These are phyloP conservation scores for Paramyrothecium roridum DNA, from an alignment of 2,329 filamentous ascomycete species.

Conservation along the genomic window DNA sequence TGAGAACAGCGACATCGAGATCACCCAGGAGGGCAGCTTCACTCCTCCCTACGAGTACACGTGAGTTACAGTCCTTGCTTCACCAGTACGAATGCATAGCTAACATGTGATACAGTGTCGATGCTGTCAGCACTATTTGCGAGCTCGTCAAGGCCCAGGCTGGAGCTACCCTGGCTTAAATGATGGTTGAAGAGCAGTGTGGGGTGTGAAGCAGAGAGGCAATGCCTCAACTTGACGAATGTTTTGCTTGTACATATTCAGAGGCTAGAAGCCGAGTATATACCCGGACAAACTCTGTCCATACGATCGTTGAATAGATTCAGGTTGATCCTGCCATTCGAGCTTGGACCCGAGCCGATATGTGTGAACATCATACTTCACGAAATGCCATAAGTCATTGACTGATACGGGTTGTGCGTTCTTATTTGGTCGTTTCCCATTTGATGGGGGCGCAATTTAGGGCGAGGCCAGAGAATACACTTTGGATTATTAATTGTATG, in stretches of 20 bases:
- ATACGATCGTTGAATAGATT: neutral
- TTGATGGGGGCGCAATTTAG: no score
- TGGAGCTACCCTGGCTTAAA: conserved; percentile 7
- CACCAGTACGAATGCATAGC: conserved; percentile 1
- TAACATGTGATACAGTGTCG: conserved; percentile 34
- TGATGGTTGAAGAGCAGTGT: neutral
- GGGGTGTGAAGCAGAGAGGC: neutral
- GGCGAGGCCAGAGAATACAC: no score
- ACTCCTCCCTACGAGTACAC: conserved; percentile 29
- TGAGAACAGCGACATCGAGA: conserved; percentile 27
- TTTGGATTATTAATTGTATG: no score
- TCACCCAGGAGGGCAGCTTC: conserved; percentile 27
- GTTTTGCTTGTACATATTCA: neutral
- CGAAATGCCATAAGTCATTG: no score
- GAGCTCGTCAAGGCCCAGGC: conserved; percentile 11
- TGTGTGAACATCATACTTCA: no score
- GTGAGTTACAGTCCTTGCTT: conserved; percentile 10
- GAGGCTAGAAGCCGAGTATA: neutral
- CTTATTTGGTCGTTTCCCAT: no score
- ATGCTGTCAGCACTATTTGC: conserved; percentile 14
- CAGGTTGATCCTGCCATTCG: neutral
- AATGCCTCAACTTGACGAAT: neutral
- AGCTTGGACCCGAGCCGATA: no score
- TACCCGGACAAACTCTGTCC: neutral
- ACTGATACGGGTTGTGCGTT: no score